phyloP scores from a whole-genome alignment of 2,329 filamentous ascomycete genomes.

The Fusarium staphyleae region DNA sequence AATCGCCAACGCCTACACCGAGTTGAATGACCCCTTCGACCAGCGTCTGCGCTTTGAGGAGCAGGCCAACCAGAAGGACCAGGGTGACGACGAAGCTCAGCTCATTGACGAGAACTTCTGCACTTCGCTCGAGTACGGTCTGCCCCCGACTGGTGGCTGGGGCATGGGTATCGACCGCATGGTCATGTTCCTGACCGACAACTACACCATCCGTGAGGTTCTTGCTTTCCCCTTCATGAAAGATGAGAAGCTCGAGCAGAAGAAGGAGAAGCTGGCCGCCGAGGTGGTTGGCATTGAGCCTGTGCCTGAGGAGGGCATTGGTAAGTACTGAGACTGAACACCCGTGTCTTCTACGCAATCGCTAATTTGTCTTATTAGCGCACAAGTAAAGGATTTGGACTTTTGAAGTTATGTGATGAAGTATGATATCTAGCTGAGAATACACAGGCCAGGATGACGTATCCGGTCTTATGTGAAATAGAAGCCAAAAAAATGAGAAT shows the following conservation, averaged over 20 bases:
- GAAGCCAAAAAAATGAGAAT: constrained; percentile 24
- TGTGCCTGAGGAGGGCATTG: constrained; percentile 39
- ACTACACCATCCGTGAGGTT: constrained; percentile 94
- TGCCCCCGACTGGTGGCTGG: constrained; percentile 95
- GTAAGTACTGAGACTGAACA: constrained; percentile 24
- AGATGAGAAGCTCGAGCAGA: constrained; percentile 65
- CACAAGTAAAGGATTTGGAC: constrained; percentile 35
- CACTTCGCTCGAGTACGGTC: constrained; percentile 83
- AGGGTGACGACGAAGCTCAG: constrained; percentile 97
- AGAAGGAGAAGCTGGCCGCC: constrained; percentile 56
- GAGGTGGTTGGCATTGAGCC: constrained; percentile 41
- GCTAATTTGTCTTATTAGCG: constrained; percentile 28
- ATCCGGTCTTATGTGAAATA: constrained; percentile 17
- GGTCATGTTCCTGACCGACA: constrained; percentile 95
- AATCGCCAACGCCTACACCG: constrained; percentile 95
- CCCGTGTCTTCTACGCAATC: background rate
- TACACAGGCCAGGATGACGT: constrained; percentile 12
- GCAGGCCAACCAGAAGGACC: constrained; percentile 93
- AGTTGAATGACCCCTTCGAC: constrained; percentile 92
- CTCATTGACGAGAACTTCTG: constrained; percentile 96
- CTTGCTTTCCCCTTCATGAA: constrained; percentile 98
- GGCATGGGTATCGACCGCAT: constrained; percentile 95
- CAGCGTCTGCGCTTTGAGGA: constrained; percentile 87
- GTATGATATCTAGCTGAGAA: constrained; percentile 40
- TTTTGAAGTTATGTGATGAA: constrained; percentile 7